Conservation (phyloP, 192 early-diverging fungal species). For the Coemansia sp. region DNA sequence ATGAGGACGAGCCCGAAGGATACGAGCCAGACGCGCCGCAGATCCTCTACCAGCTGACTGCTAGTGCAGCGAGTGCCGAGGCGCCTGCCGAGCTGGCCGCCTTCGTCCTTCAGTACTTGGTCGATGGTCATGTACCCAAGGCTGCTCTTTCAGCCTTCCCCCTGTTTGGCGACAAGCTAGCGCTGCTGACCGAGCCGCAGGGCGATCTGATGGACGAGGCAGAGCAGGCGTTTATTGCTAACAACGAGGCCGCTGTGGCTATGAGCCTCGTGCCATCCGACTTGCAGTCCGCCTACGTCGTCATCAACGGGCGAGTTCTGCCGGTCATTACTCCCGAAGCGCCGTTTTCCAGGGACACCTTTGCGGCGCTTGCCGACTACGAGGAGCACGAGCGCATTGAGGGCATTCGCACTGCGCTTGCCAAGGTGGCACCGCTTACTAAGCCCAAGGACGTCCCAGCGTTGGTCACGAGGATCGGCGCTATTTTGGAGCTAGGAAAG, state of each 20-base stretch:
- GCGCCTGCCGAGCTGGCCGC: constrained; percentile 4
- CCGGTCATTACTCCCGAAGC: constrained; percentile 40
- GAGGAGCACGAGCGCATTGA: constrained; percentile 62
- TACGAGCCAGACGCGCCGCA: constrained; percentile 37
- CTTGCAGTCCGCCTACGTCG: constrained; percentile 32
- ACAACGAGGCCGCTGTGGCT: not conserved
- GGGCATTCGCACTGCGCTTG: constrained; percentile 23
- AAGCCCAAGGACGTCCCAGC: not conserved
- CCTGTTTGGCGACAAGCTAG: constrained; percentile 8
- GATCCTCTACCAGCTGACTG: constrained; percentile 27
- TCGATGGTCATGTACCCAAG: not conserved
- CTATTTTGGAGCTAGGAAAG: constrained; percentile 30
- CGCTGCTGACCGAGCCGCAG: not conserved
- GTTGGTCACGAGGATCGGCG: constrained; percentile 18
- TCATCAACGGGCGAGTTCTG: constrained; percentile 70
- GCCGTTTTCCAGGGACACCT: constrained; percentile 60
- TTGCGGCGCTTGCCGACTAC: constrained; percentile 60
- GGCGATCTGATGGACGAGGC: constrained; percentile 20
- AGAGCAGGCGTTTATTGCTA: constrained; percentile 22
- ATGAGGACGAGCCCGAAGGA: constrained; percentile 15
- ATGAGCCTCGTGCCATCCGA: constrained; percentile 19
- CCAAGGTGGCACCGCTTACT: constrained; percentile 2
- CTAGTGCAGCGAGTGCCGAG: not conserved
- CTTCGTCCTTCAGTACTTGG: constrained; percentile 12
- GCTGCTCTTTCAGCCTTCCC: not conserved